phyloP scores from a whole-genome alignment of 2,329 filamentous ascomycete genomes.

The Fusarium dimerum region DNA sequence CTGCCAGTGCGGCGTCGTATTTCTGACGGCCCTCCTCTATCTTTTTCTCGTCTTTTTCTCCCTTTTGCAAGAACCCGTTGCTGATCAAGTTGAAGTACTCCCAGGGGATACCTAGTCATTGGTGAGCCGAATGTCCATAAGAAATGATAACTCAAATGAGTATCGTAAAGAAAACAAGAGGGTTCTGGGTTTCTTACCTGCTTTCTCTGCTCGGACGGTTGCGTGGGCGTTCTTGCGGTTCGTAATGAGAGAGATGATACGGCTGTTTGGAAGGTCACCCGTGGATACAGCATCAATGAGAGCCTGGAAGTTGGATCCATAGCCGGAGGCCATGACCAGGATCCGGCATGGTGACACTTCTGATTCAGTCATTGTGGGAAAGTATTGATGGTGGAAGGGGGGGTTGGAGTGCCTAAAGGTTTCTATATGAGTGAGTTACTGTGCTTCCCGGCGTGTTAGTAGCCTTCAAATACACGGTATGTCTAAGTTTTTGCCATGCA shows the following conservation, averaged over 20 bases:
- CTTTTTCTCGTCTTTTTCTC: conserved; percentile 59
- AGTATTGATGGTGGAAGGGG: neutral
- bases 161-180: neutral
- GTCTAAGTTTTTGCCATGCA: too few relatives aligned
- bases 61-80: conserved; percentile 62
- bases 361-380: conserved; percentile 9
- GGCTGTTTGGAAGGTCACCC: conserved; percentile 41
- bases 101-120: conserved; percentile 54
- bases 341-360: conserved; percentile 47
- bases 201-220: conserved; percentile 46
- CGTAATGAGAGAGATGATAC: conserved; percentile 49
- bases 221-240: conserved; percentile 53
- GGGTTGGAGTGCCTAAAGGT: too few relatives aligned
- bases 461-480: too few relatives aligned
- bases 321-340: conserved; percentile 71
- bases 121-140: too few relatives aligned
- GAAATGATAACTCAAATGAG: too few relatives aligned
- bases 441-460: too few relatives aligned
- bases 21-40: conserved; percentile 61
- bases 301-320: conserved; percentile 78
- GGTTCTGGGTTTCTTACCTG: conserved; percentile 21
- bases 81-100: conserved; percentile 80
- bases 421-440: too few relatives aligned
- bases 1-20: conserved; percentile 76
- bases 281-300: conserved; percentile 54